Evolutionary conservation across 78 protist genomes (phyloP).

Genomic region (Chrysochromulina tobinii): DNA sequence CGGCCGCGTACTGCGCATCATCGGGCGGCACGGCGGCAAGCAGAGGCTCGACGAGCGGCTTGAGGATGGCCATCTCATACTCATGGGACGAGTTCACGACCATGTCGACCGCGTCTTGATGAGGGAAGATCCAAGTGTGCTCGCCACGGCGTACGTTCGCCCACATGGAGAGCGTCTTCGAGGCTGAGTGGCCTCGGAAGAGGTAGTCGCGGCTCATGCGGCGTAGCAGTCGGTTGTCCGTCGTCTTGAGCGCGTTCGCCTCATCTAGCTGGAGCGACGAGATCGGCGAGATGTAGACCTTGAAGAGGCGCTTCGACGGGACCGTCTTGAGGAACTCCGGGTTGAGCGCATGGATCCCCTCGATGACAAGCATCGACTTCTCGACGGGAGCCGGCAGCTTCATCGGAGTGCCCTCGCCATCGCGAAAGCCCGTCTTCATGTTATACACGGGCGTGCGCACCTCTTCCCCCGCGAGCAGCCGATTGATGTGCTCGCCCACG

Average conservation of each 20-base stretch:
- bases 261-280: constrained; percentile 38
- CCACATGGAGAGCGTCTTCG: no score
- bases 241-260: constrained; percentile 4
- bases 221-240: constrained; percentile 25
- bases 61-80: no score
- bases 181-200: no score
- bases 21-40: no score
- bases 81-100: no score
- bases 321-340: constrained; percentile 21
- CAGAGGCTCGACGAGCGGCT: no score
- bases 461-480: no score
- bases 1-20: no score
- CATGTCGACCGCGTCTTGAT: no score
- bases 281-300: constrained; percentile 25
- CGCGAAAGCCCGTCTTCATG: constrained; percentile 56
- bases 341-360: constrained; percentile 55
- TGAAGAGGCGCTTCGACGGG: background rate
- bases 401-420: constrained; percentile 10
- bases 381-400: background rate
- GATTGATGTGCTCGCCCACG: no score
- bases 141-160: no score
- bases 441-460: constrained; percentile 26
- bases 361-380: background rate
- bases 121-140: no score
- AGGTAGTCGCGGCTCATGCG: constrained; percentile 42